Percentiles rank a stretch among this genome's conserved stretches.
Evolutionary conservation across 768 basidiomycete species (phyloP).

Genomic region (Suillus cothurnatus): DNA sequence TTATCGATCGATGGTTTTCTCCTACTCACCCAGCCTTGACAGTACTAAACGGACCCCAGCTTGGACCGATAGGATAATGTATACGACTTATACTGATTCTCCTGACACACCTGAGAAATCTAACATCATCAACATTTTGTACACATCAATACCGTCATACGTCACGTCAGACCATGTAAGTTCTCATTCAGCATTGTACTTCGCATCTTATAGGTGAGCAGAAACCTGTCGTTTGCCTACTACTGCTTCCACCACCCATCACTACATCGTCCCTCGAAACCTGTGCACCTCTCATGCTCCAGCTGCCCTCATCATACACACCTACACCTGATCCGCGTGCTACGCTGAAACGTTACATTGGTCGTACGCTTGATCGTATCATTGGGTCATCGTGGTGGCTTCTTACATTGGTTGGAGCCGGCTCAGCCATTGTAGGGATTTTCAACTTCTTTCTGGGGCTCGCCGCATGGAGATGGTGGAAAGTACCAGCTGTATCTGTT

Average conservation of each 20-base stretch:
- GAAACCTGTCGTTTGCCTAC: slow-evolving; percentile 86
- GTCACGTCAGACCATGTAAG: slow-evolving; percentile 89
- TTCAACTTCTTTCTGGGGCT: slow-evolving; percentile 74
- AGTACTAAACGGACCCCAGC: slow-evolving; percentile 78
- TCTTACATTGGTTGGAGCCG: slow-evolving; percentile 74
- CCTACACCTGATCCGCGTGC: slow-evolving; percentile 59
- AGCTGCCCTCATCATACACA: slow-evolving; percentile 51
- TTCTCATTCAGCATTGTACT: slow-evolving; percentile 9
- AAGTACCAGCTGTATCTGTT: slow-evolving; percentile 15
- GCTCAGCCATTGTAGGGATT: slow-evolving; percentile 67
- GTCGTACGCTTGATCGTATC: slow-evolving; percentile 68
- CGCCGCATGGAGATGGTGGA: slow-evolving; percentile 66
- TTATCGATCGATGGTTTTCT: neutral
- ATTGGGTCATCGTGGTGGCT: slow-evolving; percentile 83
- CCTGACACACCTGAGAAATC: slow-evolving; percentile 52
- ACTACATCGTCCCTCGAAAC: slow-evolving; percentile 27
- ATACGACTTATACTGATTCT: slow-evolving; percentile 72
- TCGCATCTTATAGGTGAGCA: slow-evolving; percentile 28
- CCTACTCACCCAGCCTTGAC: neutral
- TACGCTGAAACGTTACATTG: slow-evolving; percentile 59
- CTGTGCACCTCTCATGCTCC: slow-evolving; percentile 42
- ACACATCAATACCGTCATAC: slow-evolving; percentile 81
- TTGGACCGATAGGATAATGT: slow-evolving; percentile 94
- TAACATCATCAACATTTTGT: slow-evolving; percentile 64
- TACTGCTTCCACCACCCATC: slow-evolving; percentile 52